Evolutionary conservation across 306 rosid species (phyloP).

Genomic region (Luffa aegyptiaca): DNA sequence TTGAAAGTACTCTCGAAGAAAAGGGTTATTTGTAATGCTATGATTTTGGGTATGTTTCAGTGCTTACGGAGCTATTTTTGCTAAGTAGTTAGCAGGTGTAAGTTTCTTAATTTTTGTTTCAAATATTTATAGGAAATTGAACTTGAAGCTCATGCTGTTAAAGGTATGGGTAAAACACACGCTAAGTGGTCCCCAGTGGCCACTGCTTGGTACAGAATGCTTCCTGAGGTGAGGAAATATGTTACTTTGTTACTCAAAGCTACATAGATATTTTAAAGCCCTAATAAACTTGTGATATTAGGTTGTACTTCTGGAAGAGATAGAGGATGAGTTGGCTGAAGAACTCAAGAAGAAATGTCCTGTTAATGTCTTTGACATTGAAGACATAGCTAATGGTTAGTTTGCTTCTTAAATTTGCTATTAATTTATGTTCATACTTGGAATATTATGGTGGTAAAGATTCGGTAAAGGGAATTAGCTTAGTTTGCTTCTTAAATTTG

Average conservation of each 20-base stretch:
- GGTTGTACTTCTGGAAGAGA: slow-evolving; percentile 57
- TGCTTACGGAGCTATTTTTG: background rate
- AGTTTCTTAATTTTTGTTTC: background rate
- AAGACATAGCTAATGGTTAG: slow-evolving; percentile 78
- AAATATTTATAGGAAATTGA: slow-evolving; percentile 66
- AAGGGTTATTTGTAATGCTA: background rate
- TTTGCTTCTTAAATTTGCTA: slow-evolving; percentile 1
- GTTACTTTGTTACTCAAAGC: background rate
- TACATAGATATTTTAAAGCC: background rate
- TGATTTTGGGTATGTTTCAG: background rate
- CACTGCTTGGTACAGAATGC: slow-evolving; percentile 98
- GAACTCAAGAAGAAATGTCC: slow-evolving; percentile 64
- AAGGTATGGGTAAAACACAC: slow-evolving; percentile 88
- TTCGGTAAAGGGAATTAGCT: background rate
- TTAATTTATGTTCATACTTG: background rate
- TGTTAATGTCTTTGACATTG: slow-evolving; percentile 72
- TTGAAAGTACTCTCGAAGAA: background rate
- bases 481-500: background rate
- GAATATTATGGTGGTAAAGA: background rate
- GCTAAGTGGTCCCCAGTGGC: slow-evolving; percentile 98
- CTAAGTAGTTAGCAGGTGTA: background rate
- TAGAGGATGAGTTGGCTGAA: slow-evolving; percentile 56
- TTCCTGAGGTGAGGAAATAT: slow-evolving; percentile 29
- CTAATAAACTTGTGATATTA: slow-evolving; percentile 14
- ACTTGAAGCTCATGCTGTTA: slow-evolving; percentile 93